Conservation (phyloP, 2,329 filamentous ascomycete genomes). For the Sclerotiophoma versabilis region DNA sequence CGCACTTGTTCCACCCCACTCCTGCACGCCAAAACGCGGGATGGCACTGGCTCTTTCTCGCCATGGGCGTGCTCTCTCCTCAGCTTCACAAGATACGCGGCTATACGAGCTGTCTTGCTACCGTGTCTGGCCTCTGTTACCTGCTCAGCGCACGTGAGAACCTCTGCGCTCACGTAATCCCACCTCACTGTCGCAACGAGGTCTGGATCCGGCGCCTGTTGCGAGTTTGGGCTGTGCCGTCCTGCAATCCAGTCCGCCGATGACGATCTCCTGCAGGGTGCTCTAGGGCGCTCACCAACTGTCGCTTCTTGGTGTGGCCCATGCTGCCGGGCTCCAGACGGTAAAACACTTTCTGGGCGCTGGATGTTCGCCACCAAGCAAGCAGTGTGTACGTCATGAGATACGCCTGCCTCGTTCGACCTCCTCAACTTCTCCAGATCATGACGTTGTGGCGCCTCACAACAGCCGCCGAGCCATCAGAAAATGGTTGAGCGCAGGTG, state of each 20-base stretch:
- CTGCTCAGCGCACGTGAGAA: background rate
- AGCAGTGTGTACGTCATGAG: conserved; percentile 6
- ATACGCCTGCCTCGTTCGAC: background rate
- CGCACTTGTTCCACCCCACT: background rate
- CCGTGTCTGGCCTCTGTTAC: background rate
- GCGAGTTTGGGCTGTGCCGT: conserved; percentile 12
- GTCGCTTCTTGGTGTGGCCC: background rate
- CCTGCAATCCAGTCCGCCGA: conserved; percentile 17
- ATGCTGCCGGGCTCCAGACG: background rate
- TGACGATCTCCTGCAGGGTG: conserved; percentile 31
- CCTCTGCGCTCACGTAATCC: conserved; percentile 8
- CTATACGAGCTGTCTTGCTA: background rate
- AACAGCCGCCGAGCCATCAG: background rate
- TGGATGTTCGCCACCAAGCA: conserved; percentile 1
- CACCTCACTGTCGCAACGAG: conserved; percentile 13
- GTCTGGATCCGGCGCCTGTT: conserved; percentile 9
- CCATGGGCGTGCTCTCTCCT: conserved; percentile 1
- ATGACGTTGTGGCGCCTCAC: background rate
- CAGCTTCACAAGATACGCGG: background rate
- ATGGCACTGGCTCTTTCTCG: background rate
- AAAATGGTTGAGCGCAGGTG: background rate
- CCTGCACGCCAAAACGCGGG: conserved; percentile 20
- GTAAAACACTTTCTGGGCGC: background rate
- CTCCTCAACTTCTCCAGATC: background rate
- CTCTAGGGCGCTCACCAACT: conserved; percentile 21